Evolutionary conservation across 78 protist genomes (phyloP).

Genomic region (Cavenderia fasciculata): DNA sequence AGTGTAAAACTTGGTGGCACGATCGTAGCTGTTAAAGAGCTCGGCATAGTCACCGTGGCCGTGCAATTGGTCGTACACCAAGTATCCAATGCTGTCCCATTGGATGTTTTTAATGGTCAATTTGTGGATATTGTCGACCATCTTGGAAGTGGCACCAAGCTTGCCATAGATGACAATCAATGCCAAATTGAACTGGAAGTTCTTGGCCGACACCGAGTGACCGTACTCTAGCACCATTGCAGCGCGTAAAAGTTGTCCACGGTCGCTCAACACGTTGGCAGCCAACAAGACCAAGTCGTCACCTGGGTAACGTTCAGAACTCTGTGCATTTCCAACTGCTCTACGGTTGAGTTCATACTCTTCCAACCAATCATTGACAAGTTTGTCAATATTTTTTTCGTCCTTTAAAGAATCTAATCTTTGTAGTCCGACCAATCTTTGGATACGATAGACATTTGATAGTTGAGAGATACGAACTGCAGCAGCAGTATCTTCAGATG

Average conservation of each 20-base stretch:
- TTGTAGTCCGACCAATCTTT: slow-evolving; percentile 20
- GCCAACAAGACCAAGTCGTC: slow-evolving; percentile 41
- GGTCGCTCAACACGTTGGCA: slow-evolving; percentile 22
- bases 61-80: slow-evolving; percentile 1
- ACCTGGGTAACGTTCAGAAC: slow-evolving; percentile 52
- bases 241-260: not conserved
- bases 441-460: slow-evolving; percentile 8
- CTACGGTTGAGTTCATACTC: slow-evolving; percentile 10
- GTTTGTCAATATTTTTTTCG: not conserved
- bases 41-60: not conserved
- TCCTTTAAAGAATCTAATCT: not conserved
- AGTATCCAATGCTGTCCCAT: slow-evolving; percentile 41
- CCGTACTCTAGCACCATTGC: slow-evolving; percentile 35
- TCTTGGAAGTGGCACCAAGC: slow-evolving; percentile 13
- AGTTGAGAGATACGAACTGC: slow-evolving; percentile 1
- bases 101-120: slow-evolving; percentile 59
- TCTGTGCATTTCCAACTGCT: not conserved
- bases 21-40: not conserved
- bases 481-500: not conserved
- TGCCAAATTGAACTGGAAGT: slow-evolving; percentile 59
- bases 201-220: not conserved
- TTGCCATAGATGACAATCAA: not conserved
- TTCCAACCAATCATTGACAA: not conserved
- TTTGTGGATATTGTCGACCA: not conserved
- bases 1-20: slow-evolving; percentile 19